Conservation (phyloP, 768 basidiomycete genomes). For the Boletus fagicola region DNA sequence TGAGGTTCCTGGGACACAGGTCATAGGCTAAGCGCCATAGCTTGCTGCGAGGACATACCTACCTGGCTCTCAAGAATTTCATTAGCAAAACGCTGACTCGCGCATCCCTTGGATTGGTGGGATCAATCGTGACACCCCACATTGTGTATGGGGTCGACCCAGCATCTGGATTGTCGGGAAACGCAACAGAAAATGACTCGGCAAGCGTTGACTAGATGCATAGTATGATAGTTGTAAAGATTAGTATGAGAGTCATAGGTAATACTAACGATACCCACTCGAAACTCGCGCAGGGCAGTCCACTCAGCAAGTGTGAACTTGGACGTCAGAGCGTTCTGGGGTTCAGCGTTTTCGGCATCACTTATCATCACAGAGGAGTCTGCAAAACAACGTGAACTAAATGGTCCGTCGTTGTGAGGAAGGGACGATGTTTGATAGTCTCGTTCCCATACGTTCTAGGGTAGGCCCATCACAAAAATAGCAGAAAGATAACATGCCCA, state of each 20-base stretch:
- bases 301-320: slow-evolving; percentile 73
- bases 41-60: slow-evolving; percentile 2
- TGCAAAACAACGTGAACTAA: neutral
- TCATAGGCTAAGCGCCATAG: neutral
- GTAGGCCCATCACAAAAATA: too few species aligned
- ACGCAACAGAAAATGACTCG: slow-evolving; percentile 56
- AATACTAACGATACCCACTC: slow-evolving; percentile 48
- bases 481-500: too few species aligned
- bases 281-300: slow-evolving; percentile 63
- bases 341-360: slow-evolving; percentile 41
- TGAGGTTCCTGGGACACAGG: slow-evolving; percentile 46
- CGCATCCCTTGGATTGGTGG: slow-evolving; percentile 53
- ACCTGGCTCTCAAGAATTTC: slow-evolving; percentile 82
- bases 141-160: slow-evolving; percentile 51
- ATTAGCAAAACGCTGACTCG: slow-evolving; percentile 72
- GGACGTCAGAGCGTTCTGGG: slow-evolving; percentile 66
- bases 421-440: too few species aligned
- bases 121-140: slow-evolving; percentile 74
- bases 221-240: neutral
- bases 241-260: neutral
- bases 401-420: too few species aligned
- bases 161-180: slow-evolving; percentile 54
- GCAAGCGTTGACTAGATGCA: slow-evolving; percentile 41
- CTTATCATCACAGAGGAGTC: neutral
- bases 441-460: too few species aligned